phyloP scores from a whole-genome alignment of 495 filamentous ascomycete species.

The Aspergillus coremiiformis region DNA sequence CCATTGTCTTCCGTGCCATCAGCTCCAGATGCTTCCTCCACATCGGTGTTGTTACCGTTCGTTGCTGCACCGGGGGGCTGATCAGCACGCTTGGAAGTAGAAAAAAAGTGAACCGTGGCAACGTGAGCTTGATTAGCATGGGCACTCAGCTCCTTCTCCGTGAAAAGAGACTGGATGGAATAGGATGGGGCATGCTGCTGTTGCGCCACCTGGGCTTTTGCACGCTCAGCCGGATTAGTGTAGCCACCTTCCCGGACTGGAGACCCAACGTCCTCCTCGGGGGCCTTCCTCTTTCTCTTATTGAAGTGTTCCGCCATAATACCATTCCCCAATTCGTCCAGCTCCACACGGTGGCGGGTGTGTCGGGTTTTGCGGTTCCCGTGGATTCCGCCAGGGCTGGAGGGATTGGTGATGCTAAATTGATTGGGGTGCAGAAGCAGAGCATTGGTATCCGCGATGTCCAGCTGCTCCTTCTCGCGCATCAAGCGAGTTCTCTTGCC shows the following conservation, averaged over 20 bases:
- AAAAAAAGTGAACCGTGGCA: constrained; percentile 52
- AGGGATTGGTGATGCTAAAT: constrained; percentile 72
- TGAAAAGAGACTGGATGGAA: constrained; percentile 85
- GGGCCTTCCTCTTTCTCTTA: constrained; percentile 73
- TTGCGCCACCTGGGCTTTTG: constrained; percentile 31
- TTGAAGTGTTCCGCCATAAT: constrained; percentile 48
- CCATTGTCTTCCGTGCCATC: constrained; percentile 47
- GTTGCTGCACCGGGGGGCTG: constrained; percentile 34
- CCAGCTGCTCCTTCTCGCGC: constrained; percentile 82
- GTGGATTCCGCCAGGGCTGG: constrained; percentile 73
- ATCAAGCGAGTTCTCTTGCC: constrained; percentile 67
- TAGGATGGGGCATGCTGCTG: constrained; percentile 49
- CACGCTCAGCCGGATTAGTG: constrained; percentile 43
- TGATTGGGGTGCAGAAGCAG: constrained; percentile 88
- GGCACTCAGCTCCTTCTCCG: constrained; percentile 80
- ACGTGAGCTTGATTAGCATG: constrained; percentile 65
- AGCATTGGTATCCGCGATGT: constrained; percentile 82
- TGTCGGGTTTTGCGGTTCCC: constrained; percentile 76
- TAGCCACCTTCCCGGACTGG: constrained; percentile 51
- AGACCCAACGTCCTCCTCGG: constrained; percentile 65
- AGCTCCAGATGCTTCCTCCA: constrained; percentile 33
- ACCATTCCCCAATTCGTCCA: constrained; percentile 64
- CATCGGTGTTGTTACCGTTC: constrained; percentile 41
- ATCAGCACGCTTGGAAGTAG: constrained; percentile 43
- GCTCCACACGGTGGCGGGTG: constrained; percentile 71